These are phyloP conservation scores for Farysia itapuensis DNA, from an alignment of 1,284 basidiomycete species.

Conservation along the genomic window DNA sequence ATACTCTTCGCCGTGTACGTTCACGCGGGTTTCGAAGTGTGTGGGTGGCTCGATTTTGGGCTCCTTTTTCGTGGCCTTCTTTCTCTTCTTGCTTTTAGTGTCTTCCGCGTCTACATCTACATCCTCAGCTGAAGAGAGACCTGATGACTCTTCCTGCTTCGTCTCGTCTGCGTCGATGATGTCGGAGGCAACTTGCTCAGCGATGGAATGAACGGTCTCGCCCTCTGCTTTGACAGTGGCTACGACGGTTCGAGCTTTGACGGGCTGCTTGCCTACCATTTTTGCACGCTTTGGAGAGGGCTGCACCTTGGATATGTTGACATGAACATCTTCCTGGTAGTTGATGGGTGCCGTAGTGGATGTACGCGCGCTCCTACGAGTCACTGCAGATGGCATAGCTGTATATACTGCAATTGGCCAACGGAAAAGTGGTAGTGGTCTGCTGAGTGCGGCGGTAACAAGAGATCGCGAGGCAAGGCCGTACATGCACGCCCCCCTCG, in stretches of 20 bases:
- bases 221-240: not conserved
- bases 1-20: constrained; percentile 33
- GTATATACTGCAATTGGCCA: no score
- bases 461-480: no score
- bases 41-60: constrained; percentile 21
- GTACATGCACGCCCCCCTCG: no score
- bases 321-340: not conserved
- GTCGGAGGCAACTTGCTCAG: not conserved
- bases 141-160: not conserved
- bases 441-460: no score
- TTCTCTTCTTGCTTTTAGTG: constrained; percentile 6
- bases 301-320: not conserved
- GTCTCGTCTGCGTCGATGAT: not conserved
- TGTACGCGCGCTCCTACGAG: not conserved
- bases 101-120: constrained; percentile 2
- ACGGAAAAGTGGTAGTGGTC: no score
- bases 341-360: not conserved
- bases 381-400: no score
- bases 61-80: constrained; percentile 15
- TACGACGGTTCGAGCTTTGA: no score
- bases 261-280: not conserved
- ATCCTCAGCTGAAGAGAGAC: constrained; percentile 3
- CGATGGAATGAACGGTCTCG: not conserved
- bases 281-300: not conserved
- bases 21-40: constrained; percentile 23